Conservation (phyloP, 2,329 filamentous ascomycete genomes). For the Aureobasidium subglaciale region DNA sequence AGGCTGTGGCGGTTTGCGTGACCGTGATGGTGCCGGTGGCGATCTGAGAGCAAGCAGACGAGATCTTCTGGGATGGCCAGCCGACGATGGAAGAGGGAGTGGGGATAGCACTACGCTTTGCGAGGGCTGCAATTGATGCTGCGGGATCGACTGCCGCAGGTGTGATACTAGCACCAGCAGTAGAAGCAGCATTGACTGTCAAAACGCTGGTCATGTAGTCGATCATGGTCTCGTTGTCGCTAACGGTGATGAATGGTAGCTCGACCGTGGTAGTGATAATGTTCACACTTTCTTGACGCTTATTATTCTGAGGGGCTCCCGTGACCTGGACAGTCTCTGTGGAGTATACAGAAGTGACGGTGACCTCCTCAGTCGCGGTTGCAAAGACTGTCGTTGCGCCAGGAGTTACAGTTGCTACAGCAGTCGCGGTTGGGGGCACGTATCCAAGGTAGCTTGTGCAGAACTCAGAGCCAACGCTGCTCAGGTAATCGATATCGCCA, state of each 20-base stretch:
- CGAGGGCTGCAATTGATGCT: not conserved
- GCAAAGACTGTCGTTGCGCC: not conserved
- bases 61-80: constrained; percentile 15
- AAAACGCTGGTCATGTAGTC: not conserved
- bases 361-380: not conserved
- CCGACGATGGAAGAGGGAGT: constrained; percentile 10
- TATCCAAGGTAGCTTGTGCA: constrained; percentile 7
- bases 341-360: not conserved
- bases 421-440: not conserved
- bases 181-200: constrained; percentile 3
- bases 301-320: not conserved
- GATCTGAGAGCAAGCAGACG: constrained; percentile 14
- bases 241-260: constrained; percentile 7
- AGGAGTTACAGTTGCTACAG: not conserved
- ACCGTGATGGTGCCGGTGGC: constrained; percentile 15
- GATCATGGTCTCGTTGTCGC: not conserved
- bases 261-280: constrained; percentile 5
- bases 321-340: not conserved
- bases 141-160: not conserved
- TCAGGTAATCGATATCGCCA: not conserved
- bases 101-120: not conserved
- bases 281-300: not conserved
- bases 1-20: not conserved
- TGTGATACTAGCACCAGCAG: not conserved
- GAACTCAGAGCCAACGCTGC: not conserved